phyloP scores from a whole-genome alignment of 1,139 yeast species.

The Sugiyamaella grinbergsii region DNA sequence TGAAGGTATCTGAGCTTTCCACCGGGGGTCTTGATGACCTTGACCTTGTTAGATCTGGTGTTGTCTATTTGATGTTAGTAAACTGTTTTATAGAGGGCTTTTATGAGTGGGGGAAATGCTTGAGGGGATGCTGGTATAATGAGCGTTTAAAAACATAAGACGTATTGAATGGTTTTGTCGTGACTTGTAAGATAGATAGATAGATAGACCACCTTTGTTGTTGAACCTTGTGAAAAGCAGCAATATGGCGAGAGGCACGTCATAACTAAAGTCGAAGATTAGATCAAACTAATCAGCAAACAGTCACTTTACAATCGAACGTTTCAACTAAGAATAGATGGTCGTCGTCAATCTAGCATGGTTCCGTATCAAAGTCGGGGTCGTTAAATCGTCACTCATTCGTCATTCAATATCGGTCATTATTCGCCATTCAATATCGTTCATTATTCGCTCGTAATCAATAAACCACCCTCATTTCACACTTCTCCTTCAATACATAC shows the following conservation, averaged over 20 bases:
- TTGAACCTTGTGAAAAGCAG: too few species aligned
- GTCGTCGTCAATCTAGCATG: background rate
- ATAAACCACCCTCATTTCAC: background rate
- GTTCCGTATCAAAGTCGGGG: too few species aligned
- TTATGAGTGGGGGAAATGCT: background rate
- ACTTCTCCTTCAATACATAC: constrained; percentile 48
- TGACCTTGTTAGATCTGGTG: constrained; percentile 99
- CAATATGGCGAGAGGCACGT: too few species aligned
- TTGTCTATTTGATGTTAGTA: constrained; percentile 52
- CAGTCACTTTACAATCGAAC: background rate
- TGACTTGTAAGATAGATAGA: too few species aligned
- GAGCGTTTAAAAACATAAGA: too few species aligned
- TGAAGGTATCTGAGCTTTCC: constrained; percentile 97
- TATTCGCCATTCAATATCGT: background rate
- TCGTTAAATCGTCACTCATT: background rate
- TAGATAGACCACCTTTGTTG: too few species aligned
- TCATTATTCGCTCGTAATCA: background rate
- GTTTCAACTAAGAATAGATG: too few species aligned
- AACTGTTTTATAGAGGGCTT: too few species aligned
- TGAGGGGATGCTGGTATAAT: background rate
- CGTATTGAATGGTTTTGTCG: too few species aligned
- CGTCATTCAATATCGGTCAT: background rate
- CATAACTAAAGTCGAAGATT: too few species aligned
- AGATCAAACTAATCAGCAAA: too few species aligned
- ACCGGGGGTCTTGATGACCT: constrained; percentile 99